These are phyloP conservation scores for Fusarium torulosum DNA, from an alignment of 2,329 filamentous ascomycete genomes.

Conservation along the genomic window DNA sequence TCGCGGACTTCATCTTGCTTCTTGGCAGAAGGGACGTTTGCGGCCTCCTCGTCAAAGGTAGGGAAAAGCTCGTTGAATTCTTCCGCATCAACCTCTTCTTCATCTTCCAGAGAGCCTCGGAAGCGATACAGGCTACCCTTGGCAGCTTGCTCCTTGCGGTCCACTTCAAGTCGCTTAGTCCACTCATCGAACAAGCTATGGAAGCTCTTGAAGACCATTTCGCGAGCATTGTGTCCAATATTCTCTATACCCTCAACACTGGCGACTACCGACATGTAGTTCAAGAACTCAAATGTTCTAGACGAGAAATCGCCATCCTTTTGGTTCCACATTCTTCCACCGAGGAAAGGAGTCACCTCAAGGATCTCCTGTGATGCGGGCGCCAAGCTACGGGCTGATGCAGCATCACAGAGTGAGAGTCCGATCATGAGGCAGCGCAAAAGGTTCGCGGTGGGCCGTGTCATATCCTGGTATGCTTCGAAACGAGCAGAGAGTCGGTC, in stretches of 20 bases:
- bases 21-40: constrained; percentile 50
- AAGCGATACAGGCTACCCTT: constrained; percentile 87
- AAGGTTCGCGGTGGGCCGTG: constrained; percentile 80
- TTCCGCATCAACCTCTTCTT: constrained; percentile 78
- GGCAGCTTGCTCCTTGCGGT: constrained; percentile 79
- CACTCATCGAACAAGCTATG: constrained; percentile 82
- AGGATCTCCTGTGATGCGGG: constrained; percentile 55
- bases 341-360: constrained; percentile 67
- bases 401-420: constrained; percentile 69
- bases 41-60: constrained; percentile 71
- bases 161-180: constrained; percentile 80
- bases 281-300: constrained; percentile 60
- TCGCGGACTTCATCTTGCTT: constrained; percentile 61
- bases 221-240: constrained; percentile 59
- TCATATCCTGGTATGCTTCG: constrained; percentile 86
- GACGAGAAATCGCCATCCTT: constrained; percentile 37
- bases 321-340: constrained; percentile 56
- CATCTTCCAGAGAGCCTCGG: constrained; percentile 80
- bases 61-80: constrained; percentile 88
- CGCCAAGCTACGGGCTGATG: constrained; percentile 59
- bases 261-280: constrained; percentile 51
- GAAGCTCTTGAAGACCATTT: constrained; percentile 74
- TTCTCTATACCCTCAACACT: constrained; percentile 62
- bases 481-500: constrained; percentile 77
- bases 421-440: constrained; percentile 84